Evolutionary conservation across 306 rosid species (phyloP), one percentile per base, ranked within the genome.

Genomic region (Nissolia schottii): DNA sequence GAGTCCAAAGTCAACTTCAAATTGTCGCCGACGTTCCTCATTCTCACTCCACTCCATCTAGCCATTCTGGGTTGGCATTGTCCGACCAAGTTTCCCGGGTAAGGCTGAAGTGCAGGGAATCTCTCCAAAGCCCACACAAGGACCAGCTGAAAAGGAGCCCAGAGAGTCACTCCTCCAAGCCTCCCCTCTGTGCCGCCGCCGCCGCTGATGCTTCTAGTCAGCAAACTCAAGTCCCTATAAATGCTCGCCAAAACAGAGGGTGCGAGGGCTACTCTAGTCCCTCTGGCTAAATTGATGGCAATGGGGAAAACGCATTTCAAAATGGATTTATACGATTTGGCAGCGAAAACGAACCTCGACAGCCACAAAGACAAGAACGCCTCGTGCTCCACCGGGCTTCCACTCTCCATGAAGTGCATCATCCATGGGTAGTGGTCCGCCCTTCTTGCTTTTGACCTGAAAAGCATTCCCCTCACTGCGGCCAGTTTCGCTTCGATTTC

Each of bases 81-180:
- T 5, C 35, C 68, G 14, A 34, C 49, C 19, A 3, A 1, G 34
- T 54, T 40, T 5, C n/a, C n/a, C n/a, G 63, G 40, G 0, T n/a
- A 49, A 5, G 70, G 71, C 4, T 58, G 35, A 8, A 83, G 37
- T 3, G 38, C 1, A 12, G 66, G 76, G 40, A 91, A 87, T 57
- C 88, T 83, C 80, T 87, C 97, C 29, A 63, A 78, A 15, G 80
- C 85, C 95, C 92, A 91, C 0, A 85, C 24, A 56, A 77, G 87
- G 6, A 85, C 79, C 19, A 89, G 14, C 22, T 84, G 83, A 62
- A 89, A 79, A 9, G 86, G 88, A 0, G 84, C 79, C 71, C 80
- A 63, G 0, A 85, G 25, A 0, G 53, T 55, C 27, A 15, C 31
- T 2, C 6, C 31, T 2, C 6, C 19, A 0, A 16, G 12, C 31